Evolutionary conservation across 2,329 filamentous ascomycete genomes (phyloP).

Genomic region (Penicillium sp.): DNA sequence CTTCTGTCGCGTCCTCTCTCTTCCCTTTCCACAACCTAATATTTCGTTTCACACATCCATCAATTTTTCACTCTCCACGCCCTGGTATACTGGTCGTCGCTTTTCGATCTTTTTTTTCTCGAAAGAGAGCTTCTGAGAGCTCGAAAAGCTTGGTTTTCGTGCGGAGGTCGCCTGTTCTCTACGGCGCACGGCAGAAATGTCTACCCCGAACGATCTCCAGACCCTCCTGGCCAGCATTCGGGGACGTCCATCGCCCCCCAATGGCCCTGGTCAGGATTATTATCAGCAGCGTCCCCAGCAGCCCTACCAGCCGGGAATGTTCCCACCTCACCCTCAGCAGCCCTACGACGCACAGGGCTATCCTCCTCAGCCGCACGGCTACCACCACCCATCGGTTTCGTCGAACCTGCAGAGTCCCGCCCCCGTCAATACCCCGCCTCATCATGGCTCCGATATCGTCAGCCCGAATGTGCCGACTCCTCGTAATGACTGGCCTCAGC

Average conservation of each 20-base stretch:
- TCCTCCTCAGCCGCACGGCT: slow-evolving; percentile 39
- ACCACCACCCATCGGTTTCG: slow-evolving; percentile 58
- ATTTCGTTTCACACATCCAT: not conserved
- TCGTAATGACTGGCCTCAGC: slow-evolving; percentile 42
- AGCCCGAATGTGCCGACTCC: slow-evolving; percentile 54
- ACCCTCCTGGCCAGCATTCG: slow-evolving; percentile 48
- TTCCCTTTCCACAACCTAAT: not conserved
- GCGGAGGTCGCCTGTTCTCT: slow-evolving; percentile 29
- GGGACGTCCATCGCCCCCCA: slow-evolving; percentile 39
- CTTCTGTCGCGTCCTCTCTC: slow-evolving; percentile 19
- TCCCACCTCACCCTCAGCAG: slow-evolving; percentile 30
- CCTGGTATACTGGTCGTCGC: slow-evolving; percentile 13
- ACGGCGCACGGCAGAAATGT: slow-evolving; percentile 46
- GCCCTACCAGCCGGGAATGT: slow-evolving; percentile 30
- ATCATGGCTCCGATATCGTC: slow-evolving; percentile 57
- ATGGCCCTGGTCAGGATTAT: slow-evolving; percentile 31
- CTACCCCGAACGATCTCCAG: slow-evolving; percentile 47
- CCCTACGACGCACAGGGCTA: slow-evolving; percentile 34
- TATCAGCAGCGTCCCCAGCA: slow-evolving; percentile 28
- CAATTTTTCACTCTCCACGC: slow-evolving; percentile 18
- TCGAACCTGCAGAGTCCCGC: slow-evolving; percentile 59
- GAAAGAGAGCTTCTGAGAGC: slow-evolving; percentile 34
- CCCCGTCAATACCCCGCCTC: slow-evolving; percentile 53
- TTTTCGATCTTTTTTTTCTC: slow-evolving; percentile 22
- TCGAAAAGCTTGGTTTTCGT: slow-evolving; percentile 27